A percentile compares a stretch with the other conserved stretches of the same genome.
Conservation (phyloP, 148 eudicot genomes). For the Spergularia marina region DNA sequence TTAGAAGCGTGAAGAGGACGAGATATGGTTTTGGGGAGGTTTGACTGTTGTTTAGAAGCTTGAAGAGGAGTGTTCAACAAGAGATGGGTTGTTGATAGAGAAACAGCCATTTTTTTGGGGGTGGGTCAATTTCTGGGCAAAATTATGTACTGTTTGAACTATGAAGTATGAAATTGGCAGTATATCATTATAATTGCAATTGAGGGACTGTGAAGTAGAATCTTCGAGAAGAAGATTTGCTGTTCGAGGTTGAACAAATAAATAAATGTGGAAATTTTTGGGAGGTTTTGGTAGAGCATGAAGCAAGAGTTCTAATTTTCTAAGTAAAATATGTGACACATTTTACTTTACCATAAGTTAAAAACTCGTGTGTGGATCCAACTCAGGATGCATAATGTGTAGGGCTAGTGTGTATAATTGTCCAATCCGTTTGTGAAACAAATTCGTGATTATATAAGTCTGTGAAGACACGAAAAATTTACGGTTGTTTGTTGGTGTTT, state of each 20-base stretch:
- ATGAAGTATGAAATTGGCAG: slow-evolving; percentile 1
- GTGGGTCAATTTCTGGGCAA: neutral
- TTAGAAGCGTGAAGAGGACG: slow-evolving; percentile 7
- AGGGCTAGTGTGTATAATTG: too few species aligned
- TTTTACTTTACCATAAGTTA: too few species aligned
- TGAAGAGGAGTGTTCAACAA: slow-evolving; percentile 19
- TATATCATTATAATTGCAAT: neutral
- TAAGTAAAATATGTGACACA: too few species aligned
- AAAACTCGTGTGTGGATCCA: neutral
- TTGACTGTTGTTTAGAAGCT: slow-evolving; percentile 14
- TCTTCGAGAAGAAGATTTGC: slow-evolving; percentile 1
- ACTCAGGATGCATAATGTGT: neutral
- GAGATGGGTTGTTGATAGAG: slow-evolving; percentile 23
- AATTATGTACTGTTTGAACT: neutral
- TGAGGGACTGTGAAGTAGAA: neutral
- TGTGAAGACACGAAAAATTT: too few species aligned
- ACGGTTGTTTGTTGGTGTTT: too few species aligned
- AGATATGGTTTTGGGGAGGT: slow-evolving; percentile 11
- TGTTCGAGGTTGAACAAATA: neutral
- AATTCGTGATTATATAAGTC: too few species aligned
- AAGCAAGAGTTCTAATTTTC: too few species aligned
- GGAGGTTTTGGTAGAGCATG: neutral
- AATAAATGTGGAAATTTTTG: neutral
- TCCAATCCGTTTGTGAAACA: too few species aligned
- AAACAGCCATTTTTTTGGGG: slow-evolving; percentile 25